phyloP scores from a whole-genome alignment of 805 yeast genomes.

The Diddensiella transvaalensis region DNA sequence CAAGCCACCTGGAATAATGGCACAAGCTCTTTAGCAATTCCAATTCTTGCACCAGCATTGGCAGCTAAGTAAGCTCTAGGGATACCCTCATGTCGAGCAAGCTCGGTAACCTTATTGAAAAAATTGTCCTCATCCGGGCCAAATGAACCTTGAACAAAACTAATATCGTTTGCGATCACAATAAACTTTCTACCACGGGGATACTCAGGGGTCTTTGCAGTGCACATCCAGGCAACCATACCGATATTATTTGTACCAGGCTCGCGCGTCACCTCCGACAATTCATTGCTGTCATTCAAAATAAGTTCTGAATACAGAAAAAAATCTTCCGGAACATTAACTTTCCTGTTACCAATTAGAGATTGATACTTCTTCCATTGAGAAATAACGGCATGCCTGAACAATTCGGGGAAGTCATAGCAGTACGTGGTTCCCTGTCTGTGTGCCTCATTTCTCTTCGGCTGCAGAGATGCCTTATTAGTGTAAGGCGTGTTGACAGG shows the following conservation, averaged over 20 bases:
- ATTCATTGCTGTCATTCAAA: constrained; percentile 69
- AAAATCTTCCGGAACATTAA: constrained; percentile 62
- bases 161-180: constrained; percentile 94
- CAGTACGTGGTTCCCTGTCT: constrained; percentile 97
- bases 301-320: constrained; percentile 81
- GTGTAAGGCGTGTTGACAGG: constrained; percentile 95
- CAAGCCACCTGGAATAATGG: constrained; percentile 89
- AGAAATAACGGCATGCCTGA: constrained; percentile 84
- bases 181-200: constrained; percentile 94
- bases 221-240: constrained; percentile 93
- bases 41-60: constrained; percentile 98
- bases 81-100: constrained; percentile 84
- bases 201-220: constrained; percentile 93
- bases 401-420: constrained; percentile 97
- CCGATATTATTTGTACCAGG: constrained; percentile 96
- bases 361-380: constrained; percentile 69
- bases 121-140: constrained; percentile 95
- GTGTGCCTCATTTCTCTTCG: constrained; percentile 98
- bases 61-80: constrained; percentile 97
- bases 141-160: constrained; percentile 96
- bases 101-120: constrained; percentile 88
- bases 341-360: constrained; percentile 13
- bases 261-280: constrained; percentile 88
- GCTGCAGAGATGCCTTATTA: constrained; percentile 96
- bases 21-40: constrained; percentile 93